phyloP scores from a whole-genome alignment of 2,329 filamentous ascomycete genomes.

The Rosellinia necatrix region DNA sequence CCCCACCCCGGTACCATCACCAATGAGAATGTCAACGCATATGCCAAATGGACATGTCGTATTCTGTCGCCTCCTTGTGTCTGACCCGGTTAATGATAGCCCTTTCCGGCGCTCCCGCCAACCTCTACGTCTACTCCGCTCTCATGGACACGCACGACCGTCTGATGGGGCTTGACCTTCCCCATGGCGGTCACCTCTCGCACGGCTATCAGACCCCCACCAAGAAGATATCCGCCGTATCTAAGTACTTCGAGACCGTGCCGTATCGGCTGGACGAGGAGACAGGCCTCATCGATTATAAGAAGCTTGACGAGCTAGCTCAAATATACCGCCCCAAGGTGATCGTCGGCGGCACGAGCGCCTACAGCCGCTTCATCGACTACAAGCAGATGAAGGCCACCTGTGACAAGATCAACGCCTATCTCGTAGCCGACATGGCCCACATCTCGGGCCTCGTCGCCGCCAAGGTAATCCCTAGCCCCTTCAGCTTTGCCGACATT shows the following conservation, averaged over 20 bases:
- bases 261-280: slow-evolving; percentile 90
- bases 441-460: slow-evolving; percentile 95
- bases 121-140: slow-evolving; percentile 94
- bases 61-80: no score
- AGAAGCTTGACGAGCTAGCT: slow-evolving; percentile 84
- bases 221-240: slow-evolving; percentile 96
- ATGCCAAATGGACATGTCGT: no score
- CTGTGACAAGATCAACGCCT: slow-evolving; percentile 87
- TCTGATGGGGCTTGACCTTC: slow-evolving; percentile 95
- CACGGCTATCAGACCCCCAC: slow-evolving; percentile 97
- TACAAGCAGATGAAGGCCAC: slow-evolving; percentile 92
- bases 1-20: no score
- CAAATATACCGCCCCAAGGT: slow-evolving; percentile 92
- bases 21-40: no score
- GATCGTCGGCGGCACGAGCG: slow-evolving; percentile 91
- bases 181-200: slow-evolving; percentile 92
- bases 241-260: slow-evolving; percentile 98
- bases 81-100: slow-evolving; percentile 52
- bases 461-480: slow-evolving; percentile 86
- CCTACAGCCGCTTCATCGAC: slow-evolving; percentile 95
- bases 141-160: slow-evolving; percentile 91
- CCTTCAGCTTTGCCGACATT: slow-evolving; percentile 88
- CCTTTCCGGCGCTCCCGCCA: slow-evolving; percentile 74
- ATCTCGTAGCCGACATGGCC: slow-evolving; percentile 94
- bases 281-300: slow-evolving; percentile 95